These are phyloP conservation scores for Marasmius oreades DNA, from an alignment of 1,284 basidiomycete species.

Conservation along the genomic window DNA sequence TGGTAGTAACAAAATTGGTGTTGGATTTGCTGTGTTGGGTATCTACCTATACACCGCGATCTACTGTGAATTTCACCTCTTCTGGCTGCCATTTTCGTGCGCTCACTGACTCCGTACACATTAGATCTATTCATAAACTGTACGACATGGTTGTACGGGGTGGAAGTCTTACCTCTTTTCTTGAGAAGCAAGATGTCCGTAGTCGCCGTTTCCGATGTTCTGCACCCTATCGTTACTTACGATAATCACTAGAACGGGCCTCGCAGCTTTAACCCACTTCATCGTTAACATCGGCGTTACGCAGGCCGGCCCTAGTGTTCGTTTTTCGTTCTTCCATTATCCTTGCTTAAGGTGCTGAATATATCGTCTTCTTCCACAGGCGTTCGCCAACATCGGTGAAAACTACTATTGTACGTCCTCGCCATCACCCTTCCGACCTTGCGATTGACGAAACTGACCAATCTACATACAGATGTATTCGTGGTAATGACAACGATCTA, in stretches of 20 bases:
- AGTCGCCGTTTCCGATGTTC: background rate
- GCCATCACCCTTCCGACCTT: background rate
- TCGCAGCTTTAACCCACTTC: slow-evolving; percentile 16
- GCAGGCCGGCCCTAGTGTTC: slow-evolving; percentile 15
- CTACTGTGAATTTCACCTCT: slow-evolving; percentile 11
- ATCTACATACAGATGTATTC: slow-evolving; percentile 13
- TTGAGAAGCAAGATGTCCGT: slow-evolving; percentile 17
- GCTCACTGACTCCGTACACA: background rate
- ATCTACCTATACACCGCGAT: slow-evolving; percentile 19
- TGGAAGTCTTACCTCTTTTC: slow-evolving; percentile 16
- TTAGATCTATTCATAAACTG: slow-evolving; percentile 16
- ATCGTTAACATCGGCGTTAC: slow-evolving; percentile 17
- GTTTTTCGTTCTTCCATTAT: background rate
- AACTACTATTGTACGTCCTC: slow-evolving; percentile 17
- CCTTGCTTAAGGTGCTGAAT: background rate
- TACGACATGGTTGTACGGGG: slow-evolving; percentile 20
- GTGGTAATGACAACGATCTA: slow-evolving; percentile 14
- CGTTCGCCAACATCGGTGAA: slow-evolving; percentile 17
- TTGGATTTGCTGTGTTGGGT: slow-evolving; percentile 18
- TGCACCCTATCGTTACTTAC: background rate
- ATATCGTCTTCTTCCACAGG: background rate
- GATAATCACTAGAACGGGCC: slow-evolving; percentile 10
- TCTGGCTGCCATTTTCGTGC: background rate
- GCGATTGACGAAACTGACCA: background rate
- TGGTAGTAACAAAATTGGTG: slow-evolving; percentile 15